These are phyloP conservation scores for Endoconidiophora polonica DNA, from an alignment of 2,329 filamentous ascomycete species.

Conservation along the genomic window DNA sequence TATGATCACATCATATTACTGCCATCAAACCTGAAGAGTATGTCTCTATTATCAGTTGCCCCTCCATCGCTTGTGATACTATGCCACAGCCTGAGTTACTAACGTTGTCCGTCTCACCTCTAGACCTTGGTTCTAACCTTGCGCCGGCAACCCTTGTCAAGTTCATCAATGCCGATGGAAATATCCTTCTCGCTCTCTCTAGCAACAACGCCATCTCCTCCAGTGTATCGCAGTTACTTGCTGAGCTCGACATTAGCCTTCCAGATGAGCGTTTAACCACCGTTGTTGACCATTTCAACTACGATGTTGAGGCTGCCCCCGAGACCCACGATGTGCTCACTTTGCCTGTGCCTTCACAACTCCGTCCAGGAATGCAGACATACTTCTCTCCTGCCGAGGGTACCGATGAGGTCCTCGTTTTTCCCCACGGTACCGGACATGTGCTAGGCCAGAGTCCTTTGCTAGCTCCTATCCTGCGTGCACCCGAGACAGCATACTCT, in stretches of 20 bases:
- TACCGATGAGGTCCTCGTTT: slow-evolving; percentile 48
- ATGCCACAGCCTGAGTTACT: background rate
- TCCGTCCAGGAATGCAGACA: slow-evolving; percentile 54
- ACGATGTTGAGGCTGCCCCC: slow-evolving; percentile 57
- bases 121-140: slow-evolving; percentile 73
- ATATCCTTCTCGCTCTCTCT: slow-evolving; percentile 74
- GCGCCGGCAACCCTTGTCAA: slow-evolving; percentile 75
- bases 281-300: slow-evolving; percentile 92
- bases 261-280: slow-evolving; percentile 69
- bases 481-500: slow-evolving; percentile 72
- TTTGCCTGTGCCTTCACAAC: slow-evolving; percentile 47
- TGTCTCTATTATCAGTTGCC: slow-evolving; percentile 12
- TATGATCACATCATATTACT: slow-evolving; percentile 88
- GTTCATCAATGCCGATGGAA: slow-evolving; percentile 82
- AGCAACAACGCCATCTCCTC: slow-evolving; percentile 52
- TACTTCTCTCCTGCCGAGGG: slow-evolving; percentile 49
- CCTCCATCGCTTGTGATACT: slow-evolving; percentile 6
- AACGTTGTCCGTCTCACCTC: slow-evolving; percentile 3
- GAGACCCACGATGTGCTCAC: slow-evolving; percentile 84
- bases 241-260: slow-evolving; percentile 80
- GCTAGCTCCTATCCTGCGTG: slow-evolving; percentile 65
- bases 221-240: slow-evolving; percentile 59
- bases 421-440: slow-evolving; percentile 69
- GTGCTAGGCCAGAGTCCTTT: slow-evolving; percentile 62
- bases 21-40: slow-evolving; percentile 80